Evolutionary conservation across 2,329 filamentous ascomycete genomes (phyloP), one percentile per base, ranked within the genome.

Genomic region (Alternaria dauci): DNA sequence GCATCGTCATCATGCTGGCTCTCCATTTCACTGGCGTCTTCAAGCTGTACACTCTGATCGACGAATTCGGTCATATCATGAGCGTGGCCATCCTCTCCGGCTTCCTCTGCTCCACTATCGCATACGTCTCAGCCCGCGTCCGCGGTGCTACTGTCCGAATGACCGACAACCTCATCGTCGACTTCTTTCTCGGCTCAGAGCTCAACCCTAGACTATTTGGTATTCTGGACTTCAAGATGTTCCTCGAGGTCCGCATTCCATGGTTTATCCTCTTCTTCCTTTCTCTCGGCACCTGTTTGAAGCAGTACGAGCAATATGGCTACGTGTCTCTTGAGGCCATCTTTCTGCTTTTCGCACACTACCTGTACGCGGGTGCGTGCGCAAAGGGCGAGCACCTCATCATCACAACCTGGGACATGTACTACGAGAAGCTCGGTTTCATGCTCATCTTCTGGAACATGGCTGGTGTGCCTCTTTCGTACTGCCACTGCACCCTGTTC

Each of bases 371-470:
- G 75, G 95, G 96, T 78, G 93, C 93, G 54, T 97, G 93, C 82
- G 88, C 90, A 70, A 97, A 97, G 83, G 94, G 91, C 48, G 93
- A 97, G 81, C 92, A 97, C 80, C 87, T 93, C 76, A 97, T 97
- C 78, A 87, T 93, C 60, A 91, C 91, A 8, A 95, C 92, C 51
- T 97, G 93, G 90, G 93, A 97, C 74, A 96, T 97, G 90, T 96
- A 96, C 84, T 94, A 93, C 72, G 93, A 97, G 84, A 97, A 97
- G 82, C 94, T 92, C 88, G 93, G 93, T 53, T 97, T 97, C 84
- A 97, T 97, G 93, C 87, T 97, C 68, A 96, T 96, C 79, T 97
- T 97, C 87, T 97, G 93, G 93, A 97, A 97, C 81, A 84, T 97
- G 77, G 93, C 93, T 47, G 93, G 93, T 68, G 93, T 97, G 26